phyloP scores from a whole-genome alignment of 2,329 filamentous ascomycete genomes.

The Pyricularia pennisetigena region DNA sequence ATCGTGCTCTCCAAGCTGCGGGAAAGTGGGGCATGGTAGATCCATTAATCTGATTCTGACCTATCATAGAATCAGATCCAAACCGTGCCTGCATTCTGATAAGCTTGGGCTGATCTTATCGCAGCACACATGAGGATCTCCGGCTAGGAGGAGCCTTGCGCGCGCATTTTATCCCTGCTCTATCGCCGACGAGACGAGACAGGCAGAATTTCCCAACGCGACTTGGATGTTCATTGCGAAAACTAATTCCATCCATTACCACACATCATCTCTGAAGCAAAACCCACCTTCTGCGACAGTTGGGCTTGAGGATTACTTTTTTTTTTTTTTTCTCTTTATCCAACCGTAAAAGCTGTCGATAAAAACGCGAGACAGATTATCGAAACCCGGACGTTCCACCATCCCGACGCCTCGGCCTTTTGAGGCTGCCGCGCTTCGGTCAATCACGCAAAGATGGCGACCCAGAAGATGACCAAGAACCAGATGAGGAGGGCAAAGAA shows the following conservation, averaged over 20 bases:
- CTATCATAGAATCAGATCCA: background rate
- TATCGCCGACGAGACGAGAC: background rate
- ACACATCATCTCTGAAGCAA: background rate
- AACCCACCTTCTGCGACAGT: background rate
- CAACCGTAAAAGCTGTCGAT: background rate
- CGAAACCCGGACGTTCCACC: background rate
- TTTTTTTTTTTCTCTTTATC: background rate
- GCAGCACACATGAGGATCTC: background rate
- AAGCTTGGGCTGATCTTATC: background rate
- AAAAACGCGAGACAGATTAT: background rate
- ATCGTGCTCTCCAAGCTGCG: background rate
- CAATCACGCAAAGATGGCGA: constrained; percentile 39
- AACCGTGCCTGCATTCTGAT: background rate
- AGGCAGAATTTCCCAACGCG: background rate
- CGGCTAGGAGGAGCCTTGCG: background rate
- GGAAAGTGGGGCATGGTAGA: background rate
- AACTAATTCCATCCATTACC: background rate
- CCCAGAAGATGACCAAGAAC: constrained; percentile 80
- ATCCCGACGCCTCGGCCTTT: background rate
- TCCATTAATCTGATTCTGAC: background rate
- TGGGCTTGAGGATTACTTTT: background rate
- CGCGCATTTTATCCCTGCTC: background rate
- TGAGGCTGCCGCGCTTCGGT: background rate
- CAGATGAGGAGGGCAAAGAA: constrained; percentile 87
- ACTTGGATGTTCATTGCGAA: background rate